These are phyloP conservation scores for Adansonia digitata DNA, from an alignment of 345 rosid genomes.

Conservation along the genomic window DNA sequence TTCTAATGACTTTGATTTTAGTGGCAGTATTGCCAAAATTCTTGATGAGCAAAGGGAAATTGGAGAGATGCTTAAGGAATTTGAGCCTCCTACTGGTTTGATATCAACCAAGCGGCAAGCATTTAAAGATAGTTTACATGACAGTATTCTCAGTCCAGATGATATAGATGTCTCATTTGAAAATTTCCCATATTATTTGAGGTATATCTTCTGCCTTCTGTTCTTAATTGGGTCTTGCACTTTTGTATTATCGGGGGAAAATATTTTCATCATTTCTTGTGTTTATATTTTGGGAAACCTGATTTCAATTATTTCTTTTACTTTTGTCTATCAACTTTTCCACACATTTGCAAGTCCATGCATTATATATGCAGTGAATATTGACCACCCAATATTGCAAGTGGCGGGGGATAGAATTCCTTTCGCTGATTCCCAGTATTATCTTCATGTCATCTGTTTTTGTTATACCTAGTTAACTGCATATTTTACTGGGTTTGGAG, in stretches of 20 bases:
- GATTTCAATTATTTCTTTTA: neutral
- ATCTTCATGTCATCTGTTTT: neutral
- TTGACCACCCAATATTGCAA: neutral
- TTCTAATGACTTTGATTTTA: constrained; percentile 43
- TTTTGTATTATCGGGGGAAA: neutral
- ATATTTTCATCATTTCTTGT: neutral
- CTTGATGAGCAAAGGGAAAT: constrained; percentile 58
- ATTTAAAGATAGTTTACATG: constrained; percentile 61
- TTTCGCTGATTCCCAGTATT: neutral
- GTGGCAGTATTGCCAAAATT: constrained; percentile 54
- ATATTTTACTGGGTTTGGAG: neutral
- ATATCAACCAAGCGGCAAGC: constrained; percentile 59
- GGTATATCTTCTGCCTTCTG: constrained; percentile 35
- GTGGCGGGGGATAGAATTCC: neutral
- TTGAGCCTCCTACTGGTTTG: constrained; percentile 40
- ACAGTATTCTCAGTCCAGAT: constrained; percentile 57
- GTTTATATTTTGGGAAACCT: neutral
- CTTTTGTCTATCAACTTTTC: neutral
- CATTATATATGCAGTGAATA: neutral
- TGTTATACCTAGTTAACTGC: neutral
- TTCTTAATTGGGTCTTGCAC: neutral
- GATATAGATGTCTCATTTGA: constrained; percentile 71
- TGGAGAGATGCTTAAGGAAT: constrained; percentile 46
- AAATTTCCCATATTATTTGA: constrained; percentile 73
- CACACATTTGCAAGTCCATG: neutral